Evolutionary conservation across 139 green algal genomes (phyloP).

Genomic region (Raphidocelis subcapitata): DNA sequence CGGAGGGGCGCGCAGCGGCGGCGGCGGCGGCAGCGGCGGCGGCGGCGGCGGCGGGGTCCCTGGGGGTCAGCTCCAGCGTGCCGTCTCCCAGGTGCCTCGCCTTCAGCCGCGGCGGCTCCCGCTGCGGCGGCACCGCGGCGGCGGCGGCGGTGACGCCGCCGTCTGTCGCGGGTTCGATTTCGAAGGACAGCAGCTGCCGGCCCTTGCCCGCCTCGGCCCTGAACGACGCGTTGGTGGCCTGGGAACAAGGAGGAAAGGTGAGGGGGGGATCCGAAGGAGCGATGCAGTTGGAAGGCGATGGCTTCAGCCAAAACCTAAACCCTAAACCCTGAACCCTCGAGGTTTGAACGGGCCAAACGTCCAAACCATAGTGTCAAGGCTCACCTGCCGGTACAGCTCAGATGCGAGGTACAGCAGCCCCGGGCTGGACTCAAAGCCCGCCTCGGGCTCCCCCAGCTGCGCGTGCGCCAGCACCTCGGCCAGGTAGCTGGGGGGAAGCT

Average conservation of each 20-base stretch:
- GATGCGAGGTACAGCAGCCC: constrained; percentile 25
- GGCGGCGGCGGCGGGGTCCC: constrained; percentile 4
- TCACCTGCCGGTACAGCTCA: no score
- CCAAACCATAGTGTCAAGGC: no score
- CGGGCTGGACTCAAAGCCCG: constrained; percentile 4
- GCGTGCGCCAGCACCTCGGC: constrained; percentile 21
- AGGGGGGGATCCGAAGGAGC: background rate
- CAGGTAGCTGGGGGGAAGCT: constrained; percentile 14
- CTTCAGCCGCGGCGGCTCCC: background rate
- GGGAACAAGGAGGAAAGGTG: constrained; percentile 1
- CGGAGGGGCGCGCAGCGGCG: no score
- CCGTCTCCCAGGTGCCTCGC: constrained; percentile 14
- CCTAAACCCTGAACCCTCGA: no score
- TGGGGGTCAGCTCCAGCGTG: constrained; percentile 3
- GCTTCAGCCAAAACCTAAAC: background rate
- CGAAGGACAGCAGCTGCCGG: constrained; percentile 22
- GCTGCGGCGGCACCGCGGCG: background rate
- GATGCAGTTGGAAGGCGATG: background rate
- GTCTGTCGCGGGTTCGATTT: constrained; percentile 18
- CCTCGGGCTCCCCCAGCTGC: constrained; percentile 11
- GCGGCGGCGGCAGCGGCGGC: constrained; percentile 19
- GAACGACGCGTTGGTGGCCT: constrained; percentile 20
- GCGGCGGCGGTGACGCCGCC: constrained; percentile 1
- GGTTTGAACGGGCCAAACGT: no score
- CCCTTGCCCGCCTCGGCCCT: background rate